Base-by-base conservation (phyloP, 2,329 filamentous ascomycete genomes). In the Hymenoscyphus fraxineus region DNA sequence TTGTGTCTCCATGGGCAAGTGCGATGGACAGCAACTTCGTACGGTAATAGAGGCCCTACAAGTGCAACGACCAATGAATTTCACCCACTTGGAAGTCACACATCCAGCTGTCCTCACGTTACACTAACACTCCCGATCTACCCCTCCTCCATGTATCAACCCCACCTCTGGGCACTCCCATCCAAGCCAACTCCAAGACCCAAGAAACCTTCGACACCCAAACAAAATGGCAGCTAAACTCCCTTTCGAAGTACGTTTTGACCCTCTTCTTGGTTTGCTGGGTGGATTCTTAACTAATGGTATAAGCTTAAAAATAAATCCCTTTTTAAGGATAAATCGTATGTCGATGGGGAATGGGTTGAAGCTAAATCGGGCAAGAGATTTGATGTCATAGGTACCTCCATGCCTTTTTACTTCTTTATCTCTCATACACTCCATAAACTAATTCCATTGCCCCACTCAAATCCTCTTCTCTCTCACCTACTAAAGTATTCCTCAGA, bases 311-410 rank as follows among this genome's bases (percentile, higher is more conserved):
- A 83, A 72, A 80, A 83, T 65, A 77, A 81, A 12, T 79, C 81
- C 31, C 71, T 86, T n/a, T 82, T 86, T 72, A 80, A 80, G 60
- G 80, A 83, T 62, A 75, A 83, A 65, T 83, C 82, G 0, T 81
- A 83, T 65, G 78, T 86, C 47, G 74, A 81, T 64, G 83, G 83
- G n/a, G 70, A 83, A 70, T 86, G 83, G 82, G 76, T 82, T 44
- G 81, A 82, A 68, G 78, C 83, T 3, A 83, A 82, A 71, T 85
- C 83, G 2, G 82, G 82, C 62, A 83, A 85, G 73, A 78, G 81
- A 59, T 86, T 86, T 67, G 82, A 85, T 66, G 79, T 86, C 55
- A 76, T 83, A 61, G 83, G 82, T 83, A 70, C 55, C n/a, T 40
- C 12, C 10, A 6, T 22, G 6, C 6, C 54, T 19, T 27, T 15